Evolutionary conservation across 2,329 filamentous ascomycete genomes (phyloP), one percentile per base, ranked within the genome.

Genomic region (Fusarium devonianum): DNA sequence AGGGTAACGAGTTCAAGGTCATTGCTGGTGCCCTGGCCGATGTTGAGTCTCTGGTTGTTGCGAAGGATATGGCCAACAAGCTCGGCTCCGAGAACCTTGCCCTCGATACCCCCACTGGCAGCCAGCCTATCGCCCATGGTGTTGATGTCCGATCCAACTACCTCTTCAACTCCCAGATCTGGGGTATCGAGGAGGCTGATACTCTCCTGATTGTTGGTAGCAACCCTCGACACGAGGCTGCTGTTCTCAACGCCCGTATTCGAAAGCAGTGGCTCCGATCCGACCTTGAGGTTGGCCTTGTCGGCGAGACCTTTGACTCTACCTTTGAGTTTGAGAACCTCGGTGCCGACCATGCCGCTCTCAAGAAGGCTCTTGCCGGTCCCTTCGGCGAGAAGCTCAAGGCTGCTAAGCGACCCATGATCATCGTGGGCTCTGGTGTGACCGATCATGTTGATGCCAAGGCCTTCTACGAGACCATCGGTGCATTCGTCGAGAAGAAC

Each of bases 181-280:
- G 85, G 72, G 94, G 92, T 67, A 89, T 97, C 26, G 94, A 99
- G 75, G 90, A 96, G 69, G 91, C 93, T 13, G 94, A 97, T 75
- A 85, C 83, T 64, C 90, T 99, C 52, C 86, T 99, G 43, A 86
- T 99, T 50, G 84, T 99, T 58, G 94, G 93, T 62, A 97, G 90
- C 71, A 99, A 99, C 79, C 89, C 94, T 29, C 86, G 94, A 63
- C 91, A 96, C 69, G 94, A 99, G 77, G 94, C 94, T 54, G 91
- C 94, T 47, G 91, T 94, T 36, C 83, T 99, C 33, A 99, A 99
- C 69, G 92, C 93, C 58, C 90, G 94, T 62, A 99, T 99, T 69
- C 85, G 94, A 68, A 99, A 99, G 81, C 92, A 97, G 74, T 99
- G 93, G 89, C 80, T 99, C 63, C 88, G 92, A 63, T 97, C 94